Evolutionary conservation across 2,329 filamentous ascomycete genomes (phyloP).

Genomic region (Fusarium guadeloupense): DNA sequence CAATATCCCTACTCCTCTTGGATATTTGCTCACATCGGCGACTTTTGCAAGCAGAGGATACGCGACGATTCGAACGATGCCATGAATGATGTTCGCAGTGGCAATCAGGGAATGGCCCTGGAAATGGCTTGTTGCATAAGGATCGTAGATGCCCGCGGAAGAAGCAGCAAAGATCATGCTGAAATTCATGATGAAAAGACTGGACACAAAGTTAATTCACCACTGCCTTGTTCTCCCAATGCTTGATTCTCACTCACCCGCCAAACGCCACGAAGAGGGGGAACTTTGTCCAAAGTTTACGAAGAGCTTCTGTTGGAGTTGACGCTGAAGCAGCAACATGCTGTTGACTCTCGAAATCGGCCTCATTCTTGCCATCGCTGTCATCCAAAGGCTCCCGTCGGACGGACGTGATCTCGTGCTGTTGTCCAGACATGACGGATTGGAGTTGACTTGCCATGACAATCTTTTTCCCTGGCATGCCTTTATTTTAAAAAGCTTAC

Average conservation of each 20-base stretch:
- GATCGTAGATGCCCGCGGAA: constrained; percentile 17
- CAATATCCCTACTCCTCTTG: too few relatives aligned
- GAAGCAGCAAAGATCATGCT: constrained; percentile 21
- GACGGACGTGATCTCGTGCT: too few relatives aligned
- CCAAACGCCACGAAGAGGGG: neutral
- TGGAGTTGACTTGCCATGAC: too few relatives aligned
- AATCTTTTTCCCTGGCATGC: too few relatives aligned
- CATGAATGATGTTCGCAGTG: constrained; percentile 11
- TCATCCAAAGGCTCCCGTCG: too few relatives aligned
- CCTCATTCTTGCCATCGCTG: too few relatives aligned
- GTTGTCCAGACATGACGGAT: too few relatives aligned
- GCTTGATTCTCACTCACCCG: neutral
- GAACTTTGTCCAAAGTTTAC: neutral
- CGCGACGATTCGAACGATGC: constrained; percentile 11
- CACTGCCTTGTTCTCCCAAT: neutral
- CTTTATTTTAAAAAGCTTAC: too few relatives aligned
- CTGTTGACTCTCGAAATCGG: too few relatives aligned
- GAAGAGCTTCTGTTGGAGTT: neutral
- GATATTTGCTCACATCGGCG: constrained; percentile 5
- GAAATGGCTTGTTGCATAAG: constrained; percentile 20
- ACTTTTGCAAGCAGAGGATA: constrained; percentile 23
- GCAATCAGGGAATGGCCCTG: constrained; percentile 17
- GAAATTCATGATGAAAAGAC: constrained; percentile 23
- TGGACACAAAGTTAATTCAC: neutral
- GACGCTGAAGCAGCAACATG: neutral